phyloP scores from a whole-genome alignment of 192 early-diverging fungal species.

The Mortierella claussenii region DNA sequence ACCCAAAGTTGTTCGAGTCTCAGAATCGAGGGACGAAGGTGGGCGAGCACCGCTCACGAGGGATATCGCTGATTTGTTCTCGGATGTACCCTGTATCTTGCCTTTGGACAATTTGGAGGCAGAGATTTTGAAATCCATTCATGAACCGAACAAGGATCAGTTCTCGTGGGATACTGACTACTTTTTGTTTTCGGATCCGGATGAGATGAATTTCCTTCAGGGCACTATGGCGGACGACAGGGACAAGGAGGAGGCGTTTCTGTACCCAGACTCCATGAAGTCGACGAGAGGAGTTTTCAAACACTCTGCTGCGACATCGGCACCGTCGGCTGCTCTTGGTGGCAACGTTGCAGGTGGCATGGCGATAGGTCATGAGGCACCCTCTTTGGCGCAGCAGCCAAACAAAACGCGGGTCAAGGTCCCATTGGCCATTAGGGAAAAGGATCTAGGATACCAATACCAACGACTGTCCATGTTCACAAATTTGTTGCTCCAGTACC shows the following conservation, averaged over 20 bases:
- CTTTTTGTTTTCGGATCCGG: slow-evolving; percentile 65
- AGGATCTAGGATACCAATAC: slow-evolving; percentile 69
- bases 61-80: slow-evolving; percentile 63
- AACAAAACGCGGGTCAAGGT: slow-evolving; percentile 52
- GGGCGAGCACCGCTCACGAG: slow-evolving; percentile 9
- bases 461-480: slow-evolving; percentile 65
- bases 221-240: slow-evolving; percentile 28
- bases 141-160: slow-evolving; percentile 55
- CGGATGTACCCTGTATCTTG: slow-evolving; percentile 56
- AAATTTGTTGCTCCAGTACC: slow-evolving; percentile 65
- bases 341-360: neutral
- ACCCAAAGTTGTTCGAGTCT: slow-evolving; percentile 55
- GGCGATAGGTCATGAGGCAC: too few species aligned
- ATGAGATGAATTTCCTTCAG: slow-evolving; percentile 69
- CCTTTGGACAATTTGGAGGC: slow-evolving; percentile 61
- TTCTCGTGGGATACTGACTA: slow-evolving; percentile 69
- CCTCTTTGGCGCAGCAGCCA: slow-evolving; percentile 21
- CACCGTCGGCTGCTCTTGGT: slow-evolving; percentile 3
- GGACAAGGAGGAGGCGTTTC: slow-evolving; percentile 32
- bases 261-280: slow-evolving; percentile 48
- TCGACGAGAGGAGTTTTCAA: slow-evolving; percentile 10
- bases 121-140: slow-evolving; percentile 52
- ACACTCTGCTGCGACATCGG: neutral
- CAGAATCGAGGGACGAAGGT: slow-evolving; percentile 55
- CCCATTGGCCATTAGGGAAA: slow-evolving; percentile 63